These are phyloP conservation scores for Lichtheimia corymbifera DNA, from an alignment of 371 early-diverging fungal species.

Conservation along the genomic window DNA sequence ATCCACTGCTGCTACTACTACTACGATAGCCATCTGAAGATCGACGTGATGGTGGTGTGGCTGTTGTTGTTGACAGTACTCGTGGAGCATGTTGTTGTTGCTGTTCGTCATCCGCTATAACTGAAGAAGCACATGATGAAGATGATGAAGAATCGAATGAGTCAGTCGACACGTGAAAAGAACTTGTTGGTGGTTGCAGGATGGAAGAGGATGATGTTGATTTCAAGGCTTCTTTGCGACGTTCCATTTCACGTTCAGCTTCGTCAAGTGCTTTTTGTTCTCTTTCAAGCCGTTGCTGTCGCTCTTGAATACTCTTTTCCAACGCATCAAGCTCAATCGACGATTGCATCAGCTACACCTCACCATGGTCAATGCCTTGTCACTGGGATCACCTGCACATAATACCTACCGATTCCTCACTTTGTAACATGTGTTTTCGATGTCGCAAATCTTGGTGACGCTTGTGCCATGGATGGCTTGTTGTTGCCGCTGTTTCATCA, in stretches of 20 bases:
- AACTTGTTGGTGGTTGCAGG: too few relatives aligned
- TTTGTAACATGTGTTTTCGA: not conserved
- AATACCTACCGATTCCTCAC: constrained; percentile 1
- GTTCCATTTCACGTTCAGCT: constrained; percentile 24
- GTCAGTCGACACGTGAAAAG: not conserved
- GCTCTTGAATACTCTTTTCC: constrained; percentile 21
- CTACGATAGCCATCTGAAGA: constrained; percentile 3
- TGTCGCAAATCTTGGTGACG: constrained; percentile 1
- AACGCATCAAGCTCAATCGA: constrained; percentile 27
- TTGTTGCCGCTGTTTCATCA: not conserved
- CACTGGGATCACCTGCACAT: not conserved
- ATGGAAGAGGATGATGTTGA: too few relatives aligned
- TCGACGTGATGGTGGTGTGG: not conserved
- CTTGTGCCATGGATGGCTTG: not conserved
- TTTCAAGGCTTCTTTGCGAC: constrained; percentile 15
- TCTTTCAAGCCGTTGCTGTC: constrained; percentile 20
- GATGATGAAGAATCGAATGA: not conserved
- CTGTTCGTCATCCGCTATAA: not conserved
- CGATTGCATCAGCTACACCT: constrained; percentile 4
- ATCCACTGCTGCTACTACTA: not conserved
- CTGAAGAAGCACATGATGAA: not conserved
- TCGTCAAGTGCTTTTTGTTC: constrained; percentile 28
- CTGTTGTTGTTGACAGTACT: not conserved
- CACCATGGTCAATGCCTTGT: not conserved
- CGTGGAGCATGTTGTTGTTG: not conserved